Evolutionary conservation across 306 rosid genomes (phyloP).

Genomic region (Cajanus cajan): DNA sequence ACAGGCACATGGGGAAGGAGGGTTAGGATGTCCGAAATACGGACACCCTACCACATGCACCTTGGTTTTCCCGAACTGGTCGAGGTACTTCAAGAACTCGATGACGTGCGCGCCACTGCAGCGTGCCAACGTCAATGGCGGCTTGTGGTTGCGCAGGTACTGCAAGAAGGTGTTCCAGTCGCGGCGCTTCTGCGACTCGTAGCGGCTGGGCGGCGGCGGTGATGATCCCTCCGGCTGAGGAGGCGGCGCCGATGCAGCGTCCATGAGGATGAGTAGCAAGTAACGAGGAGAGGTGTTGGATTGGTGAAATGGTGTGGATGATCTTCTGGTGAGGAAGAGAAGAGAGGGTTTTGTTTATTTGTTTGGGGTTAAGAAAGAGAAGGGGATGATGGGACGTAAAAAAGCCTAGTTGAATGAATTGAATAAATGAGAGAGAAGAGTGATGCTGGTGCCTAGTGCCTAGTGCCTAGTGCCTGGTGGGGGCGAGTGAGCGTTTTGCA

Average conservation of each 20-base stretch:
- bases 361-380: not conserved
- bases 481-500: slow-evolving; percentile 17
- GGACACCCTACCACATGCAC: slow-evolving; percentile 75
- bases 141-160: slow-evolving; percentile 87
- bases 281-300: too few relatives aligned
- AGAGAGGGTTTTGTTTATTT: not conserved
- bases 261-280: slow-evolving; percentile 45
- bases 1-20: slow-evolving; percentile 86
- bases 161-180: slow-evolving; percentile 98
- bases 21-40: slow-evolving; percentile 74
- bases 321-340: not conserved
- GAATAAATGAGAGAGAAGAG: slow-evolving; percentile 34
- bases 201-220: slow-evolving; percentile 54
- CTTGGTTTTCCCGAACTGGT: slow-evolving; percentile 94
- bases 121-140: slow-evolving; percentile 77
- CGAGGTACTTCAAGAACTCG: slow-evolving; percentile 85
- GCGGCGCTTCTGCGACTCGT: slow-evolving; percentile 92
- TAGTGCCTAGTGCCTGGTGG: slow-evolving; percentile 11
- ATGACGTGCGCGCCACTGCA: slow-evolving; percentile 99
- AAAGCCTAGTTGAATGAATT: slow-evolving; percentile 52
- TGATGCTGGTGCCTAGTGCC: slow-evolving; percentile 25
- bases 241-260: slow-evolving; percentile 37
- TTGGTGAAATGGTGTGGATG: not conserved
- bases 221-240: slow-evolving; percentile 23
- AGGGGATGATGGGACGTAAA: slow-evolving; percentile 73